Evolutionary conservation across 768 basidiomycete genomes (phyloP).

Genomic region (Tricholoma hemisulphureum): DNA sequence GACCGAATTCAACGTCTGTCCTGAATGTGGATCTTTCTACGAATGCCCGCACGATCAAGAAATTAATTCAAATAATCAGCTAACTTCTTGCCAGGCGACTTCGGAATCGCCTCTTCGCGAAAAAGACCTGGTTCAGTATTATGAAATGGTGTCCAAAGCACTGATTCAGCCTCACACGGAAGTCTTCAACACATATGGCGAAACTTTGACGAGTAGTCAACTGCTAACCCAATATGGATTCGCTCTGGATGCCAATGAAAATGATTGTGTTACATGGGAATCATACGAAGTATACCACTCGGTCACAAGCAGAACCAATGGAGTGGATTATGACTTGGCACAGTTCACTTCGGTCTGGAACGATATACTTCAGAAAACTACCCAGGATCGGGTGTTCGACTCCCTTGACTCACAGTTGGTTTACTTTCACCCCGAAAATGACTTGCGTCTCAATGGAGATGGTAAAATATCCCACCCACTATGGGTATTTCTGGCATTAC

Average conservation of each 20-base stretch:
- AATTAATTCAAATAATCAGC: constrained; percentile 20
- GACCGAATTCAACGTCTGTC: constrained; percentile 75
- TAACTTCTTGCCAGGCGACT: not conserved
- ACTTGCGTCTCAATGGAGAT: constrained; percentile 46
- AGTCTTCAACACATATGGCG: constrained; percentile 80
- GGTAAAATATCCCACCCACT: constrained; percentile 49
- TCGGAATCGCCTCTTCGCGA: not conserved
- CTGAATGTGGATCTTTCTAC: constrained; percentile 62
- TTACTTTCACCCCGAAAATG: constrained; percentile 8
- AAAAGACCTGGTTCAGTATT: constrained; percentile 36
- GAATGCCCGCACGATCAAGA: constrained; percentile 67
- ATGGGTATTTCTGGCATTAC: constrained; percentile 45
- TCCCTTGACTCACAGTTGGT: constrained; percentile 21
- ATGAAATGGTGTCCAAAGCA: constrained; percentile 68
- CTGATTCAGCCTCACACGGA: constrained; percentile 51
- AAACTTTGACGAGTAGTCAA: constrained; percentile 59
- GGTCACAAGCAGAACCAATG: constrained; percentile 5
- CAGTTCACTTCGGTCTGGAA: constrained; percentile 9
- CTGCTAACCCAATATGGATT: constrained; percentile 75
- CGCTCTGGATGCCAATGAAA: constrained; percentile 67
- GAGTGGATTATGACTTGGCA: constrained; percentile 1
- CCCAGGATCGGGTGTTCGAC: constrained; percentile 4
- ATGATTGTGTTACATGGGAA: constrained; percentile 53
- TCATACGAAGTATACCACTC: constrained; percentile 28
- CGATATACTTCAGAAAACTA: constrained; percentile 3